Evolutionary conservation across 139 green algal species (phyloP).

Genomic region (Micractinium conductrix): DNA sequence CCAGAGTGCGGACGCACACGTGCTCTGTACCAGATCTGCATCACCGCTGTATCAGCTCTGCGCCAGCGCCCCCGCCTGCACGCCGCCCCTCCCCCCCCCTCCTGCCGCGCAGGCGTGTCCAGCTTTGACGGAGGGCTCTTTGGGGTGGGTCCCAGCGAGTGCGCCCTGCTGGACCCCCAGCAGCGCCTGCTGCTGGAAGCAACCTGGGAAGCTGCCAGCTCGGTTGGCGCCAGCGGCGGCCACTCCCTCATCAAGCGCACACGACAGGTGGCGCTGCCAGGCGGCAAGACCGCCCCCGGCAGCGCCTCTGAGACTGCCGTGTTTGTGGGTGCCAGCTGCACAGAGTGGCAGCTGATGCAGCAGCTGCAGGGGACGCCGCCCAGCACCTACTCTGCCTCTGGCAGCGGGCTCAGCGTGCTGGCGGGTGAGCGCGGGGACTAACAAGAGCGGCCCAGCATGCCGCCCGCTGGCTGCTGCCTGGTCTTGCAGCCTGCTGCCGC

Average conservation of each 20-base stretch:
- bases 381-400: slow-evolving; percentile 42
- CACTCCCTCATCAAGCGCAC: too few species aligned
- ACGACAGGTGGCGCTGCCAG: background rate
- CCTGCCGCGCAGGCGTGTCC: slow-evolving; percentile 45
- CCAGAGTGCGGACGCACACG: too few species aligned
- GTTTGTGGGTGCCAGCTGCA: slow-evolving; percentile 66
- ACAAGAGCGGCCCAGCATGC: background rate
- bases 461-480: too few species aligned
- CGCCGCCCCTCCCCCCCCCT: slow-evolving; percentile 37
- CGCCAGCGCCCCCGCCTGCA: too few species aligned
- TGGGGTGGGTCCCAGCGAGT: slow-evolving; percentile 59
- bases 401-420: slow-evolving; percentile 55
- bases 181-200: slow-evolving; percentile 64
- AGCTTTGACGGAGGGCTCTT: slow-evolving; percentile 69
- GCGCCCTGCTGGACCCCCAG: slow-evolving; percentile 65
- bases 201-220: slow-evolving; percentile 7
- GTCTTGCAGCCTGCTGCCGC: too few species aligned
- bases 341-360: slow-evolving; percentile 31
- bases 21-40: too few species aligned
- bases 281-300: slow-evolving; percentile 17
- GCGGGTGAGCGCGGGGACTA: background rate
- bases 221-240: background rate
- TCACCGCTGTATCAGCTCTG: too few species aligned
- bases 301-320: slow-evolving; percentile 61
- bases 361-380: slow-evolving; percentile 21